Evolutionary conservation across 768 basidiomycete genomes (phyloP), one percentile per base, ranked within the genome.

Genomic region (Termitomyces sp.): DNA sequence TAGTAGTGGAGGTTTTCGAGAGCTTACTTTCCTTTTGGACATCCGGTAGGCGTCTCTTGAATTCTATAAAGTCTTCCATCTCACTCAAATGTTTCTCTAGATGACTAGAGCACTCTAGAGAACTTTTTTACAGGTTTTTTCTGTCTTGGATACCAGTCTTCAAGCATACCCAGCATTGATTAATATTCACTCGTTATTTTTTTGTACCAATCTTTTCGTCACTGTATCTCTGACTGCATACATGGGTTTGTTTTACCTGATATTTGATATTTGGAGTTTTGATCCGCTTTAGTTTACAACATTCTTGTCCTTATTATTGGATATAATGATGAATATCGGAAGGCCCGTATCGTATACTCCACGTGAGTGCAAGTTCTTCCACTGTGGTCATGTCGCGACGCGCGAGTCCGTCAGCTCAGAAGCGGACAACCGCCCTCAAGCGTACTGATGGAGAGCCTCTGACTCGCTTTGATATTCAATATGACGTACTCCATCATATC

Each of bases 1-100:
- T 94, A 33, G 90, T 94, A 53, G 84, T 94, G 28, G 92, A 94
- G 62, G 89, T 90, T 34, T 72, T 94, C 45, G 92, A 94, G 70
- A 78, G 80, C 59, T 72, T 89, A 41, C 73, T 82, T 58, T 79
- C 82, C 54, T 82, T 76, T 58, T 86, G 85, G 85, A 71, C 71
- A 61, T 59, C 61, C 29, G 68, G 71, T 68, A 54, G 53, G 66
- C 63, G 15, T 18, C 37, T 13, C 10, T 60, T 41, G 22, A 31
- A 13, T 49, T 55, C 45, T 58, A 45, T 55, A 31, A 31, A 16
- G 53, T 18, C 34, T 36, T 29, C 36, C 53, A n/a, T 51, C 42
- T 58, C n/a, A 56, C 31, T 7, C 12, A 20, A 50, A 12, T 54
- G 2, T 4, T 41, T 18, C 28, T 55, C 26, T 46, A 55, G 54